Conservation (phyloP, 1,139 yeast species). For the Scheffersomyces cryptocercus region DNA sequence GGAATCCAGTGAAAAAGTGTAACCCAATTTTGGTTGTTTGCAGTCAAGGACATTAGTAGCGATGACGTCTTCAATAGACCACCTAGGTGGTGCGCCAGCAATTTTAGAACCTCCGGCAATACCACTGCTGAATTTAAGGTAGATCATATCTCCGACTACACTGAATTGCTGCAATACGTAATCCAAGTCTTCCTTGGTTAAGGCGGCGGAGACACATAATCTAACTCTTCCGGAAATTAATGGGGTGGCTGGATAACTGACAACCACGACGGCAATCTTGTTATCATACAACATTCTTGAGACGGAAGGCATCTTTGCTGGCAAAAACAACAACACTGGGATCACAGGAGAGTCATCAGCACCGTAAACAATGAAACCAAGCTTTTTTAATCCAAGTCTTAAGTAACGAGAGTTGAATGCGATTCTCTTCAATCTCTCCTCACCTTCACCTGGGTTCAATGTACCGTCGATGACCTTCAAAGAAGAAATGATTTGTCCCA, state of each 20-base stretch:
- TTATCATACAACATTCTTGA: conserved; percentile 77
- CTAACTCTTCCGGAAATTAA: conserved; percentile 87
- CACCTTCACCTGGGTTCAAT: conserved; percentile 89
- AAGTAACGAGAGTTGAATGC: conserved; percentile 95
- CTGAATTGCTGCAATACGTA: conserved; percentile 68
- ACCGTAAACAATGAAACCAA: conserved; percentile 93
- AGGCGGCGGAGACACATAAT: conserved; percentile 87
- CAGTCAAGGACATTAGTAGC: conserved; percentile 75
- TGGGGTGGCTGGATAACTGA: conserved; percentile 98
- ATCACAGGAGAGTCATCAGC: conserved; percentile 96
- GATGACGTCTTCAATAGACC: conserved; percentile 76
- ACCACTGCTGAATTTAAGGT: conserved; percentile 77
- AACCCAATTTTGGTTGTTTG: conserved; percentile 33
- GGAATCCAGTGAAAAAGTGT: not conserved
- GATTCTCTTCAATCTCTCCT: conserved; percentile 84
- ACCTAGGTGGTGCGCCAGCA: conserved; percentile 67
- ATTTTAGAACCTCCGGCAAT: conserved; percentile 64
- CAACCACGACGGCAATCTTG: conserved; percentile 92
- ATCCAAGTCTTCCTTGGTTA: conserved; percentile 93
- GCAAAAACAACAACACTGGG: conserved; percentile 83
- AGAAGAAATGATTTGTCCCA: conserved; percentile 84
- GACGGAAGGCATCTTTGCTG: conserved; percentile 92
- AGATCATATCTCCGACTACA: conserved; percentile 77
- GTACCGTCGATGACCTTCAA: conserved; percentile 78
- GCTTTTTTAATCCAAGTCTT: conserved; percentile 82